Evolutionary conservation across 2,329 filamentous ascomycete genomes (phyloP).

Genomic region (Exophiala xenobiotica): DNA sequence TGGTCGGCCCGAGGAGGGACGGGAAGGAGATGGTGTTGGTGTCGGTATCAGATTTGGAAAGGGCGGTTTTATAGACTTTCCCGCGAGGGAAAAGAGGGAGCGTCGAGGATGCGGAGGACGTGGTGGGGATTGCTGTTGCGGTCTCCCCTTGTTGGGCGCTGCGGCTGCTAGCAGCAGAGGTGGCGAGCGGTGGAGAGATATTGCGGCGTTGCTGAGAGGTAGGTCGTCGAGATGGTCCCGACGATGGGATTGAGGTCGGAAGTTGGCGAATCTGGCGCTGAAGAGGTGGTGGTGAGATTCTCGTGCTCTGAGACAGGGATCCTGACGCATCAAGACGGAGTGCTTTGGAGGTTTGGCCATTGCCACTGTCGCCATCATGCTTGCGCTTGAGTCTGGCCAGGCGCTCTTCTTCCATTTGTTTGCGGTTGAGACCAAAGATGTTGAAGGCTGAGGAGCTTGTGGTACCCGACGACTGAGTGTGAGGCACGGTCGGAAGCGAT

Average conservation of each 20-base stretch:
- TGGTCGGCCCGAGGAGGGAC: conserved; percentile 84
- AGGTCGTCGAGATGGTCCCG: too few relatives aligned
- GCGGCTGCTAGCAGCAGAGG: conserved; percentile 32
- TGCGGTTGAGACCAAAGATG: conserved; percentile 64
- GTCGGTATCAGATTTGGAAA: conserved; percentile 57
- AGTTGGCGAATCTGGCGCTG: not conserved
- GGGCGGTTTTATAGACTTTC: conserved; percentile 79
- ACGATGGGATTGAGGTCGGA: not conserved
- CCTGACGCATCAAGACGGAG: conserved; percentile 28
- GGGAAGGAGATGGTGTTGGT: conserved; percentile 32
- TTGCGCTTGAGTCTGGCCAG: conserved; percentile 67
- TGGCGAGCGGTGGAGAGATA: too few relatives aligned
- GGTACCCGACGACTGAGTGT: too few relatives aligned
- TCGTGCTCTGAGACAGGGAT: conserved; percentile 9
- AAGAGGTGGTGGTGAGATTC: conserved; percentile 30
- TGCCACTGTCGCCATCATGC: conserved; percentile 48
- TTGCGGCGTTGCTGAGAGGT: too few relatives aligned
- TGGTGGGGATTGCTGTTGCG: not conserved
- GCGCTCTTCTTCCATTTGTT: conserved; percentile 81
- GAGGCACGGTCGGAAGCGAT: not conserved
- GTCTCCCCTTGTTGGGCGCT: conserved; percentile 4
- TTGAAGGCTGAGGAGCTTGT: conserved; percentile 8
- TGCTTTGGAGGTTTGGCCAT: not conserved
- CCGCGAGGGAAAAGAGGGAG: conserved; percentile 55
- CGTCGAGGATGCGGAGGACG: conserved; percentile 6